Conservation (phyloP, 306 rosid genomes). For the Begonia masoniana region DNA sequence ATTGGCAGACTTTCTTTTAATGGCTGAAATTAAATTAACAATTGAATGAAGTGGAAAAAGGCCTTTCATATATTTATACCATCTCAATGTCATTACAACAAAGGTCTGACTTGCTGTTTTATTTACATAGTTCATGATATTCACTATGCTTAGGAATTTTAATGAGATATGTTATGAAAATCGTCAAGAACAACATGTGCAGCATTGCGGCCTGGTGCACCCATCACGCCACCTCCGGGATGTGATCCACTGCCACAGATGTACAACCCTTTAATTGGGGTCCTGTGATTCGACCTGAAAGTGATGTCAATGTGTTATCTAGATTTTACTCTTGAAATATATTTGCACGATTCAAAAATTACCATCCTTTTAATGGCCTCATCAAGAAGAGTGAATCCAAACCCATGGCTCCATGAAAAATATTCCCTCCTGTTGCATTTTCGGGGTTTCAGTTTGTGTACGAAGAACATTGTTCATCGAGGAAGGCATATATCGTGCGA, state of each 20-base stretch:
- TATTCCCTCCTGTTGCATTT: conserved; percentile 56
- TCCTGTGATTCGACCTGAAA: conserved; percentile 58
- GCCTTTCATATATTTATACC: too few species aligned
- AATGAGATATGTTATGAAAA: conserved; percentile 12
- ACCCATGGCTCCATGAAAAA: conserved; percentile 92
- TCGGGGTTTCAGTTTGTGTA: background rate
- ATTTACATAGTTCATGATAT: background rate
- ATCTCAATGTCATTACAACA: too few species aligned
- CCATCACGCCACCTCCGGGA: conserved; percentile 99
- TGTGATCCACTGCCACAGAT: conserved; percentile 80
- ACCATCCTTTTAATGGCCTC: conserved; percentile 88
- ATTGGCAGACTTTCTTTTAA: too few species aligned
- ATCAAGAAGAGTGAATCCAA: conserved; percentile 83
- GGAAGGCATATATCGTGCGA: background rate
- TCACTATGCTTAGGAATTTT: background rate
- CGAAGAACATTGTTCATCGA: background rate
- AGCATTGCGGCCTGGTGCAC: conserved; percentile 85
- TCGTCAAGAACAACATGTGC: conserved; percentile 67
- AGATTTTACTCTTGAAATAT: too few species aligned
- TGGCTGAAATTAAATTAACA: too few species aligned
- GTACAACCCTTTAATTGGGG: conserved; percentile 61
- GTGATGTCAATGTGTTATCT: too few species aligned
- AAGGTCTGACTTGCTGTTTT: too few species aligned
- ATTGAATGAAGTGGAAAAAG: too few species aligned
- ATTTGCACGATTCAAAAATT: background rate